Evolutionary conservation across 768 basidiomycete genomes (phyloP), one percentile per base, ranked within the genome.

Genomic region (Termitomyces sp.): DNA sequence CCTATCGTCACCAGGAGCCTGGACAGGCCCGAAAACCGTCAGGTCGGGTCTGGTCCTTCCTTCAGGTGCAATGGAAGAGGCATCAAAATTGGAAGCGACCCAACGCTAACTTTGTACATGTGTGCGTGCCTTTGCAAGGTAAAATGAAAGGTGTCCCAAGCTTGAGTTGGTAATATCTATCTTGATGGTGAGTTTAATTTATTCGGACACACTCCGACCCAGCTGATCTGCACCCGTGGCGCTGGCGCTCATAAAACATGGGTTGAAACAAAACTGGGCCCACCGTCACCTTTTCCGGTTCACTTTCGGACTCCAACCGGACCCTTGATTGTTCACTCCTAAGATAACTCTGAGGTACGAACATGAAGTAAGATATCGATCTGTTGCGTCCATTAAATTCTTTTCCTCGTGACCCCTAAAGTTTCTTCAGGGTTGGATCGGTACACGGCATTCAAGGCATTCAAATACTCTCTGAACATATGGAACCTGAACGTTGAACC

Each of bases 361-460:
- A 53, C 27, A 27, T 22, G 51, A 52, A 39, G 37, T 18, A 15
- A 60, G 55, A 54, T 54, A 30, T 16, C 22, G 39, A 61, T 58
- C 57, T 57, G 39, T 44, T 34, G 20, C 41, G 41, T n/a, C 45
- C 41, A 13, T 41, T 46, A 13, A 30, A 47, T n/a, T n/a, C 9
- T 22, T 27, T 51, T 62, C 47, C 49, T 36, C 45, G 44, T 53
- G 9, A 11, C 47, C 58, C 55, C 58, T 41, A 46, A 41, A 41
- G 52, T 58, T 52, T 50, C 55, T 41, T 49, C 56, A 60, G 56
- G 56, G 56, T 60, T 55, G 34, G 48, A 52, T 47, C 47, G 37
- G 42, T 42, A 59, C 47, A 60, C 55, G 47, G 52, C 53, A 57
- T 63, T 27, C 54, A 37, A 39, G 47, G 52, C 53, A 57, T 63